Base-by-base conservation (phyloP, 306 rosid species). In the Carpinus viminea region DNA sequence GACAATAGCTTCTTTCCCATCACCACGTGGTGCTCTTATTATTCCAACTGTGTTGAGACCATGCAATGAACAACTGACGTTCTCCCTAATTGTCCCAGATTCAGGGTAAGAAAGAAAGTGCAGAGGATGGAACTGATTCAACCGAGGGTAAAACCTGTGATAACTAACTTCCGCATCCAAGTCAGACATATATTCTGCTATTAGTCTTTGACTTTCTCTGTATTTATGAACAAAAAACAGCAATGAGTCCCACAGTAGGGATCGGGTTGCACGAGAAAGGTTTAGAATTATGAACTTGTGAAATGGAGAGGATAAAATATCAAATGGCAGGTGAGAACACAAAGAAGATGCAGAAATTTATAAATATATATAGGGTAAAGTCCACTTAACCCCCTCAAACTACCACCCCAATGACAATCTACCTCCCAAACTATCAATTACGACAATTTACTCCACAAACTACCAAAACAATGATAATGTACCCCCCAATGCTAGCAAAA, bases 1-100 rank as follows among this genome's bases (percentile, higher is more conserved):
- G 78, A 95, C 96, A 79, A 92, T 92, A 66, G 98, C 91, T 92
- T 95, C 98, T 83, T 92, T 95, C 73, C 98, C 98, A 88, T 95
- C 98, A 74, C 96, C 97, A 7, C 90, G 93, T 2, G 98, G 93
- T 26, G 98, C 98, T 87, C 98, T 88, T 72, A 92, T 85, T 78
- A 95, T 95, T 74, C 98, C 98, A 86, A 89, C 82, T 57, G 91
- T 86, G 87, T 91, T 91, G 47, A 87, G 78, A 59, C 97, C 98
- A 20, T 78, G 78, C 18, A 86, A 85, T 61, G 91, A 85, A 82
- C 98, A 92, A 66, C 91, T 90, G 36, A 80, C 62, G 52, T 91
- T 93, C 83, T 83, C 86, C 80, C 77, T 73, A n/a, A 83, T 10
- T 47, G 77, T 78, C 69, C 88, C 82, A 12, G 92, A 88, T 90